phyloP scores from a whole-genome alignment of 108 stramenopile species.

The Tribonema minus region DNA sequence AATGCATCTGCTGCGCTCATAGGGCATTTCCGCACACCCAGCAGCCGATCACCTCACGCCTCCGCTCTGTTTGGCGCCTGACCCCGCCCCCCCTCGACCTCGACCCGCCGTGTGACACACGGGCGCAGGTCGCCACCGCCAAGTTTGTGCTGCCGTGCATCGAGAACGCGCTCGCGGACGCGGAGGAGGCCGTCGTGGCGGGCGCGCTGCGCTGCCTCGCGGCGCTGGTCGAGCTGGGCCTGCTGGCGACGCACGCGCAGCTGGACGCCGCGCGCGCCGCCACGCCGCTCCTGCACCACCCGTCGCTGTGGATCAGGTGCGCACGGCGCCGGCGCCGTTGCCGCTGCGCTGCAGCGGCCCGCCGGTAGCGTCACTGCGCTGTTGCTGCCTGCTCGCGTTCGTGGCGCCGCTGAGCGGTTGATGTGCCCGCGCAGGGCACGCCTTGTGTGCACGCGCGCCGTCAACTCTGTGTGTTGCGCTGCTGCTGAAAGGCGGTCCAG shows the following conservation, averaged over 20 bases:
- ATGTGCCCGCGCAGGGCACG: too few species aligned
- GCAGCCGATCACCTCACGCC: too few species aligned
- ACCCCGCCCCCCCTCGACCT: too few species aligned
- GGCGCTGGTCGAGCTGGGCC: conserved; percentile 41
- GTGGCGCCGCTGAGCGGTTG: conserved; percentile 4
- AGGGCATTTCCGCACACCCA: too few species aligned
- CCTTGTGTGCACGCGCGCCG: too few species aligned
- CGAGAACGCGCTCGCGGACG: conserved; percentile 83
- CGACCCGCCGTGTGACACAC: too few species aligned
- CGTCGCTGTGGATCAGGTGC: conserved; percentile 39
- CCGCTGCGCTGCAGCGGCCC: neutral
- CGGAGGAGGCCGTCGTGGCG: conserved; percentile 73
- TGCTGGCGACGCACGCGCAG: conserved; percentile 27
- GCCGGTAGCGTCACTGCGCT: neutral
- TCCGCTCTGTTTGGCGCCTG: too few species aligned
- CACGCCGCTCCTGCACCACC: conserved; percentile 52
- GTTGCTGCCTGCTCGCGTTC: neutral
- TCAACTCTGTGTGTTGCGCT: too few species aligned
- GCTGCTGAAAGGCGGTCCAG: too few species aligned
- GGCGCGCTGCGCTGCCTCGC: conserved; percentile 61
- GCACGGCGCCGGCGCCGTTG: too few species aligned
- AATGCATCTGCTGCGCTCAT: too few species aligned
- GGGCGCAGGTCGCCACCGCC: conserved; percentile 51
- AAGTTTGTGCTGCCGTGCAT: conserved; percentile 88
- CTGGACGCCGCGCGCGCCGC: conserved; percentile 17